Base-by-base conservation (phyloP, 805 yeast genomes). In the Metschnikowia reukaufii region DNA sequence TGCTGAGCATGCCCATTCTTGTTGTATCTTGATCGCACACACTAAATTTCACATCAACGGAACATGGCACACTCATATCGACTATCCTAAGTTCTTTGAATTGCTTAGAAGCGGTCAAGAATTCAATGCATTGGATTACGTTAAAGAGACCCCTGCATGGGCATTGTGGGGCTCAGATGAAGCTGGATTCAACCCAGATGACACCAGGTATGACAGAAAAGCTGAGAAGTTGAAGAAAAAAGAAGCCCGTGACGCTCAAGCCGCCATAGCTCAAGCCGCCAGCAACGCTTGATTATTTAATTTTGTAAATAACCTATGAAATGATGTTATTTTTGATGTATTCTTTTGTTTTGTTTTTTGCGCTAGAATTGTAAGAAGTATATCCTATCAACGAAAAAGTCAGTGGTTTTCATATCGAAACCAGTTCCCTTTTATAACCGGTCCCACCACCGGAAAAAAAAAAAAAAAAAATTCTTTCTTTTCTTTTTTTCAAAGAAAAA, bases 1-100 rank as follows among this genome's bases (percentile, higher is more conserved):
- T 9, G 96, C 97, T 0, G 97, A 91, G 65, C 97, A 90, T 64
- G 96, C 96, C 0, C 97, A 90, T 63, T 86, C 96, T 2, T 91
- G 96, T 68, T 91, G 97, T 70, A 85, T 91, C 16, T 72, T 90
- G 54, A 80, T 91, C 57, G 97, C 96, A 0, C 85, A 84, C 54
- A 73, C 72, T 33, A 81, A 82, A 58, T 90, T 89, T 73, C 73
- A 79, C 52, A 82, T 83, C 48, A 66, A 85, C 60, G 84, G 78
- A 29, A 79, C 76, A 54, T 90, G 97, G 97, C 77, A 81, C 64
- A 90, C 97, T 1, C 97, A 90, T 63, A 90, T 90, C 45, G 86
- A 90, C 65, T 91, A 90, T 62, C 77, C 80, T 4, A 81, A 71
- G 50, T 90, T 85, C 63, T 91, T 90, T 59, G 77, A 83, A 58